Evolutionary conservation across 192 early-diverging fungal genomes (phyloP), one percentile per base, ranked within the genome.

Genomic region (Backusella liffmaniae): DNA sequence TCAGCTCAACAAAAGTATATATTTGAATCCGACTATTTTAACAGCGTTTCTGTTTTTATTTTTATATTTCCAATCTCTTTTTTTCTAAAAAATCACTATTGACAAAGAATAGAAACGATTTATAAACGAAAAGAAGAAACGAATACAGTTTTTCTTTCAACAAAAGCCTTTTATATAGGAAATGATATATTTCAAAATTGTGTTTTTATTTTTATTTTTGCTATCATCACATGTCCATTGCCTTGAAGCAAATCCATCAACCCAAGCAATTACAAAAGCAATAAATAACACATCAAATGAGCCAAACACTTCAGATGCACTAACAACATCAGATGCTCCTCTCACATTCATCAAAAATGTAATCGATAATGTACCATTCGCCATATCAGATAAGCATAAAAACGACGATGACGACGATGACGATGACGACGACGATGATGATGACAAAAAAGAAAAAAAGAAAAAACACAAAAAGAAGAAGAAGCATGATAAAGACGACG

Each of bases 1-100:
- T 62, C 56, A 62, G 56, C 56, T 62, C 56, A 62, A 62, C 56
- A 62, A 62, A 62, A 29, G 56, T 62, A 62, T 62, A 62, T 62
- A 62, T 62, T 29, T 62, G 56, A 62, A 62, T 62, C 56, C 56
- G 29, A 29, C 56, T 62, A 62, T 62, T 62, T 62, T 62, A 12
- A 62, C 56, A 29, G 56, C 21, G 56, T 62, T 62, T 62, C 23
- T 10, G 2, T 62, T 59, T 32, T 59, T 59, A 18, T 53, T 56
- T 9, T 56, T 56, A 10, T 56, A 56, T 10, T 23, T 26, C 7
- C 21, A 23, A 56, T 56, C 18, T 62, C 21, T 26, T 29, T 62
- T 29, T 59, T 29, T 62, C 10, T 39, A 39, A 39, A 39, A 39
- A 29, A 13, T 13, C 12, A 62, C 12, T 62, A 62, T 62, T 62